Conservation (phyloP, 2,329 filamentous ascomycete genomes). For the Chaetomium globosum region DNA sequence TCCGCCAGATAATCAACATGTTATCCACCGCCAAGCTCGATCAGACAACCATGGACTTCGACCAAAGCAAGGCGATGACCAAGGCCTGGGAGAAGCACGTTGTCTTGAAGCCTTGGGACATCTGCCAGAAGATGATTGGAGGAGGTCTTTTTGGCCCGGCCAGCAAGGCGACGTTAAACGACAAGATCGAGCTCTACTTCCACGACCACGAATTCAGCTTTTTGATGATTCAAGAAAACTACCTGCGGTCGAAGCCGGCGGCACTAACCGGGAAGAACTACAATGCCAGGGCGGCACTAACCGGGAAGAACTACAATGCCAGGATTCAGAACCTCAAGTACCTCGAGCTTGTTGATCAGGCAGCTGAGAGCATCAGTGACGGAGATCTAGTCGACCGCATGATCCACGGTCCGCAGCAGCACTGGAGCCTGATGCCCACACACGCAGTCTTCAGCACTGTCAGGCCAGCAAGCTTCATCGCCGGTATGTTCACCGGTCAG, state of each 20-base stretch:
- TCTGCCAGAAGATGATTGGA: constrained; percentile 87
- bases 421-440: constrained; percentile 97
- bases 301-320: constrained; percentile 59
- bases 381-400: constrained; percentile 94
- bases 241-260: constrained; percentile 77
- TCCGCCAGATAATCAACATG: constrained; percentile 99
- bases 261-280: constrained; percentile 62
- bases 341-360: constrained; percentile 83
- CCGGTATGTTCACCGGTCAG: constrained; percentile 74
- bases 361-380: constrained; percentile 94
- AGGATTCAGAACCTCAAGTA: constrained; percentile 75
- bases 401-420: constrained; percentile 97
- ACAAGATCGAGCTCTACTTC: constrained; percentile 98
- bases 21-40: constrained; percentile 91
- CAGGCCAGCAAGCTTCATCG: constrained; percentile 81
- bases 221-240: constrained; percentile 98
- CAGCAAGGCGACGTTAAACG: constrained; percentile 86
- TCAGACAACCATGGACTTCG: constrained; percentile 75
- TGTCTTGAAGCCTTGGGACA: constrained; percentile 96
- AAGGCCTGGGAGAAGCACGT: constrained; percentile 99
- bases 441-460: constrained; percentile 97
- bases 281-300: constrained; percentile 62
- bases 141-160: constrained; percentile 81
- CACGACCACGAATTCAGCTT: constrained; percentile 98
- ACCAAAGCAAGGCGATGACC: constrained; percentile 88